Percentiles rank a stretch among this genome's conserved stretches.
Conservation (phyloP, 148 eudicot species). For the Amaranthus hypochondriacus region DNA sequence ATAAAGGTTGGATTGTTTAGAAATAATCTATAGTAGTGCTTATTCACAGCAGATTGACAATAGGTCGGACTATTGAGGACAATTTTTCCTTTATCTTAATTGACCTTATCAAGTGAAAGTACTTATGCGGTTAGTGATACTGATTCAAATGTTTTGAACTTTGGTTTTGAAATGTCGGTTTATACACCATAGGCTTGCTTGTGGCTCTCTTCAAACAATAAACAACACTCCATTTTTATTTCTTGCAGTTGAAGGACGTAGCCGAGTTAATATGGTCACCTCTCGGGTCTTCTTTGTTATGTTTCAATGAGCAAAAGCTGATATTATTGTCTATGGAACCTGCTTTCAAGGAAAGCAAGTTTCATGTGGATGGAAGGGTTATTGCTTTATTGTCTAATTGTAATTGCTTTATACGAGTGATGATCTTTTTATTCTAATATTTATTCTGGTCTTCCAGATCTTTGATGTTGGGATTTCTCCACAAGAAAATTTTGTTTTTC, state of each 20-base stretch:
- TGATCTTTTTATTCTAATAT: not conserved
- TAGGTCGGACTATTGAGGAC: no score
- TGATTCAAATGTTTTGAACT: no score
- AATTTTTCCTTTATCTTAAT: no score
- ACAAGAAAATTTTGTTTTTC: not conserved
- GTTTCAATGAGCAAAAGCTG: not conserved
- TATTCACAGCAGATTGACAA: no score
- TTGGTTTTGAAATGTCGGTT: no score
- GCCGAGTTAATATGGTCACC: not conserved
- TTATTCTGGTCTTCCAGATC: not conserved
- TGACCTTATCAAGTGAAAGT: no score
- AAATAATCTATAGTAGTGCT: no score
- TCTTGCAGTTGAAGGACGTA: not conserved
- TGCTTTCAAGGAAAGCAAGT: not conserved
- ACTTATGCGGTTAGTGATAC: no score
- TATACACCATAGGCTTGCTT: no score
- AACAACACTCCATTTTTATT: no score
- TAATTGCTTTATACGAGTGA: not conserved
- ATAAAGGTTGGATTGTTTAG: no score
- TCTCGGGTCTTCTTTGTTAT: not conserved
- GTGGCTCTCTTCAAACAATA: no score
- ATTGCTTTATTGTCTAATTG: not conserved
- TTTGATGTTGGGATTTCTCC: not conserved
- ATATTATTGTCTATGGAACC: not conserved
- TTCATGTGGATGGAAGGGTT: not conserved